Conservation (phyloP, 345 rosid genomes). For the Mangifera indica region DNA sequence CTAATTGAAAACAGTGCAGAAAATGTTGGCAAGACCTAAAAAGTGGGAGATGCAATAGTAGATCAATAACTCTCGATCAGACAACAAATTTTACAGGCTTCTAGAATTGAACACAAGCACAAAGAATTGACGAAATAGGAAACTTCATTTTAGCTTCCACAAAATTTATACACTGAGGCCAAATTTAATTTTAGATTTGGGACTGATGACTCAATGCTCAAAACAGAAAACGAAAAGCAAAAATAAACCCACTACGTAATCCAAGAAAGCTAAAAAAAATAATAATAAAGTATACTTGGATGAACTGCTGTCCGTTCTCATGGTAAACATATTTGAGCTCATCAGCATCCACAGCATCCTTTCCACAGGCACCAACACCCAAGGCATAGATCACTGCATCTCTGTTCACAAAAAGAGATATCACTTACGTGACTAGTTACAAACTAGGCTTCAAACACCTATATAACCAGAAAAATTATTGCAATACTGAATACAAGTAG, state of each 20-base stretch:
- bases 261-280: constrained; percentile 1
- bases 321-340: constrained; percentile 83
- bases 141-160: neutral
- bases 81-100: neutral
- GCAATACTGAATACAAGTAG: neutral
- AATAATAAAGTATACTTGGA: constrained; percentile 51
- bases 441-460: neutral
- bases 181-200: neutral
- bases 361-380: constrained; percentile 84
- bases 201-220: neutral
- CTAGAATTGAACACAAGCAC: neutral
- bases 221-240: neutral
- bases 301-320: constrained; percentile 56
- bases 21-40: constrained; percentile 88
- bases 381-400: constrained; percentile 78
- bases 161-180: neutral
- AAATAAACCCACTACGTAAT: neutral
- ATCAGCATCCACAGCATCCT: constrained; percentile 57
- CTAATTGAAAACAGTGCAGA: constrained; percentile 51
- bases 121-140: neutral
- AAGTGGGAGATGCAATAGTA: neutral
- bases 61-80: neutral
- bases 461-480: neutral
- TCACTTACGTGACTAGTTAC: neutral
- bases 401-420: constrained; percentile 33